Evolutionary conservation across 352 stramenopile species (phyloP), one percentile per base, ranked within the genome.

Genomic region (Saprolegnia parasitica): DNA sequence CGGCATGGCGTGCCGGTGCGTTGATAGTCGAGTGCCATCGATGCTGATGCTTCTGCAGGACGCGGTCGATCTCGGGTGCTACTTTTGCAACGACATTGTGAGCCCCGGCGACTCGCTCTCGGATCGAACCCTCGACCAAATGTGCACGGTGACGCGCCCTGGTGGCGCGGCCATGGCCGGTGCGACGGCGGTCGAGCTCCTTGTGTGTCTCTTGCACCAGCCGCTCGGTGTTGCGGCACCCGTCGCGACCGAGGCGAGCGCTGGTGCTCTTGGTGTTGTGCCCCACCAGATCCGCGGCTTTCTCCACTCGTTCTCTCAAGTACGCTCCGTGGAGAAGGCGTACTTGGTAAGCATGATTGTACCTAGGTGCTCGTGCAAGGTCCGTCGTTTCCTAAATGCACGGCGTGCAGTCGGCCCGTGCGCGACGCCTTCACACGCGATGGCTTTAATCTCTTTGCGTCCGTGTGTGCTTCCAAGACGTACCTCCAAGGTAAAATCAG

Each of bases 51-150:
- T 58, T 70, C 60, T 67, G 3, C 29, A 72, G 57, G 4, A 70
- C 68, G 0, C 32, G 66, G 42, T 77, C 73, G 3, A 62, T 18
- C 77, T 99, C 4, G 97, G 97, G 5, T 99, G 97, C 74, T 99
- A 99, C 78, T 99, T 99, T 76, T 99, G 98, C 80, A 99, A 96
- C 67, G 97, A 99, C 78, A 91, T 99, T 29, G 96, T 99, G 21
- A 98, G 96, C 65, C 97, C 98, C 4, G 91, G 95, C 29, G 98
- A 99, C 75, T 99, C 96, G 26, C 86, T 96, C 24, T 95, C 91
- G 24, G 96, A 99, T 74, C 90, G 97, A 13, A 99, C 97, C 9
- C 67, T 99, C 13, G 98, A 99, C 77, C 97, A 99, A 84, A 98
- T 99, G 88, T 99, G 98, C 74, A 99, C 98, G 0, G 97, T 99